Percentiles rank a stretch among this genome's conserved stretches.
These are phyloP conservation scores for Trichoderma hamatum DNA, from an alignment of 2,329 filamentous ascomycete species.

Conservation along the genomic window DNA sequence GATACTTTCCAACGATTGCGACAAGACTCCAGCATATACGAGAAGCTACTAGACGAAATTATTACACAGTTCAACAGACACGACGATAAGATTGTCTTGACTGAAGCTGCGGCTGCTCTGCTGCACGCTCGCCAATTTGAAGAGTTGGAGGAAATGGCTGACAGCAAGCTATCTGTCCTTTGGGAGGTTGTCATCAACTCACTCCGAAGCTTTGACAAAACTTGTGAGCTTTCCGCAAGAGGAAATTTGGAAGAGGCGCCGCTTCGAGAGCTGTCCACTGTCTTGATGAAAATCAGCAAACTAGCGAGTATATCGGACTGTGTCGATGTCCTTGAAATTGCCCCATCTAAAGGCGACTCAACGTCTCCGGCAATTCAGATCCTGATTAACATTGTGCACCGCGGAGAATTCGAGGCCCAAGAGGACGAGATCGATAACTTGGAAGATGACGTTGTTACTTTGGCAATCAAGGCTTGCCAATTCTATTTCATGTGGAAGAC, in stretches of 20 bases:
- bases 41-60: constrained; percentile 83
- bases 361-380: constrained; percentile 64
- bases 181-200: constrained; percentile 84
- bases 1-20: constrained; percentile 87
- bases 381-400: constrained; percentile 71
- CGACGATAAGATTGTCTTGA: constrained; percentile 80
- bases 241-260: constrained; percentile 67
- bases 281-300: constrained; percentile 78
- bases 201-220: constrained; percentile 70
- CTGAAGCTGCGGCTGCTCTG: constrained; percentile 80
- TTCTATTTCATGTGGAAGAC: constrained; percentile 98
- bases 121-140: constrained; percentile 84
- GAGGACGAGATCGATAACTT: constrained; percentile 72
- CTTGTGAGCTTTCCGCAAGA: constrained; percentile 70
- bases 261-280: constrained; percentile 72
- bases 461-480: constrained; percentile 73
- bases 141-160: constrained; percentile 83
- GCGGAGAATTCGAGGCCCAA: constrained; percentile 66
- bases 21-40: constrained; percentile 80
- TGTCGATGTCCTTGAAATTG: constrained; percentile 71
- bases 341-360: constrained; percentile 52
- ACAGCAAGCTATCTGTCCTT: constrained; percentile 75
- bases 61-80: constrained; percentile 94
- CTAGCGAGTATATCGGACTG: constrained; percentile 80
- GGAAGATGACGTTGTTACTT: constrained; percentile 77